Evolutionary conservation across 257 asterid species (phyloP).

Genomic region (Nicotiana undulata): DNA sequence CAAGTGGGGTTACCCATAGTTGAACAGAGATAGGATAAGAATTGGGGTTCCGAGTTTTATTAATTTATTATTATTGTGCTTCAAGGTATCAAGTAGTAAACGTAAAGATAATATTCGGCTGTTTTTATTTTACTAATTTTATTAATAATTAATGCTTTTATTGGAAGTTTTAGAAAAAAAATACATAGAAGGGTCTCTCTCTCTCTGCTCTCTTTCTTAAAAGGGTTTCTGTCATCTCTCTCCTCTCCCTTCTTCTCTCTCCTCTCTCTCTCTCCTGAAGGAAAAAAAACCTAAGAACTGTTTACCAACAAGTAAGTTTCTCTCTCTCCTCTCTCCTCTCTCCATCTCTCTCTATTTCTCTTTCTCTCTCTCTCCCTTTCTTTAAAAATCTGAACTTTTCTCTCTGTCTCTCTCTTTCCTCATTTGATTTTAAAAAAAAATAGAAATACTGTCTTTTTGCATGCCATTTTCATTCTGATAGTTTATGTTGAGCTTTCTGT

Average conservation of each 20-base stretch:
- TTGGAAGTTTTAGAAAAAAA: not conserved
- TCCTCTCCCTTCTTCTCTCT: conserved; percentile 22
- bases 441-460: conserved; percentile 8
- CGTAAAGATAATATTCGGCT: not conserved
- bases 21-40: not conserved
- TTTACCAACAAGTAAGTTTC: conserved; percentile 76
- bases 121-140: not conserved
- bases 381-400: conserved; percentile 12
- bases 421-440: conserved; percentile 10
- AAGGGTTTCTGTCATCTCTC: conserved; percentile 29
- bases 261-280: conserved; percentile 40
- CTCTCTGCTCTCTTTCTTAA: not conserved
- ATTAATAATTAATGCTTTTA: not conserved
- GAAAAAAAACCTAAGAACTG: conserved; percentile 72
- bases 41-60: not conserved
- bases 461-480: not conserved
- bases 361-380: conserved; percentile 27
- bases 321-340: conserved; percentile 38
- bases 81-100: not conserved
- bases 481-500: not conserved
- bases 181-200: conserved; percentile 18
- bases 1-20: not conserved
- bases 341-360: conserved; percentile 17
- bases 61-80: not conserved
- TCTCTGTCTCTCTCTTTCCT: conserved; percentile 29